Conservation (phyloP, 176 grass and related monocot species). For the Avena eriantha region DNA sequence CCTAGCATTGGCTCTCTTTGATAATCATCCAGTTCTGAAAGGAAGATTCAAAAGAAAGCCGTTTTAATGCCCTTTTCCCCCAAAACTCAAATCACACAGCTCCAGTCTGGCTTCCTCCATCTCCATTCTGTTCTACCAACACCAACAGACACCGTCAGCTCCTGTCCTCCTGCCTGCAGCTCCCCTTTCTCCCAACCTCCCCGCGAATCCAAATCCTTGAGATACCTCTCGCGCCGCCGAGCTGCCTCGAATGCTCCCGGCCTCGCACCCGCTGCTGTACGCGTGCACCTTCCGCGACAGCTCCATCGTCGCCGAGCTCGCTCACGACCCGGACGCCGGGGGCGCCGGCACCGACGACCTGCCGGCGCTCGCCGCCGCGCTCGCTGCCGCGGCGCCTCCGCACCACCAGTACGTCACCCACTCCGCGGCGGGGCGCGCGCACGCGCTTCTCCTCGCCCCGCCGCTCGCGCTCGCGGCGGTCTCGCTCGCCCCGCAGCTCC, state of each 20-base stretch:
- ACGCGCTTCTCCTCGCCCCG: constrained; percentile 60
- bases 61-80: neutral
- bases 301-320: constrained; percentile 53
- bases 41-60: neutral
- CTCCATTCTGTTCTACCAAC: constrained; percentile 19
- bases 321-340: neutral
- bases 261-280: constrained; percentile 69
- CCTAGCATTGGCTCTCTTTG: too few relatives aligned
- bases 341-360: constrained; percentile 2
- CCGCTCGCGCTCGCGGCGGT: constrained; percentile 56
- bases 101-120: constrained; percentile 36
- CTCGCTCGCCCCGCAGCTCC: constrained; percentile 50
- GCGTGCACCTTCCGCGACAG: constrained; percentile 65
- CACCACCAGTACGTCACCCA: constrained; percentile 55
- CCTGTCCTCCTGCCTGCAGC: constrained; percentile 3
- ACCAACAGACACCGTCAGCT: neutral
- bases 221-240: constrained; percentile 15
- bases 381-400: constrained; percentile 41
- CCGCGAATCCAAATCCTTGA: constrained; percentile 17
- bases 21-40: too few relatives aligned
- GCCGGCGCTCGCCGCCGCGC: constrained; percentile 43
- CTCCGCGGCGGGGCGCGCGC: constrained; percentile 47
- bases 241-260: constrained; percentile 69
- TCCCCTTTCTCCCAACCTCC: neutral
- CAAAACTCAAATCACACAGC: neutral